Percentiles rank a stretch among this genome's conserved stretches.
Conservation (phyloP, 768 basidiomycete genomes). For the Melanogaster broomeanus region DNA sequence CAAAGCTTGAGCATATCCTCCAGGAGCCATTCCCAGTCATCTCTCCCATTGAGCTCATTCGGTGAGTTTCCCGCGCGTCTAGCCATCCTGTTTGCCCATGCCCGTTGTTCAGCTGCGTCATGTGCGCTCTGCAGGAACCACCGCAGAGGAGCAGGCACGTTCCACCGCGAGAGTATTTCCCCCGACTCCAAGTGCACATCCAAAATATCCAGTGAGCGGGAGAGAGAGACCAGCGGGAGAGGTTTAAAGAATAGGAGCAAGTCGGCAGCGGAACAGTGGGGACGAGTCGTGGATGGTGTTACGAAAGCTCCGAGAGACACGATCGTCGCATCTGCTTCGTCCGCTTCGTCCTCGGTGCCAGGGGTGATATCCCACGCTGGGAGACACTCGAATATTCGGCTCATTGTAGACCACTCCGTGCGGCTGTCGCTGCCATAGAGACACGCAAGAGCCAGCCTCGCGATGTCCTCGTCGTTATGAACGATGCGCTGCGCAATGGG, state of each 20-base stretch:
- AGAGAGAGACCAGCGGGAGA: constrained; percentile 71
- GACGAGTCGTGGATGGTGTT: constrained; percentile 64
- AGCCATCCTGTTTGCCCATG: constrained; percentile 87
- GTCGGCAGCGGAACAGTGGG: constrained; percentile 62
- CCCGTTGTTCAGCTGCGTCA: constrained; percentile 68
- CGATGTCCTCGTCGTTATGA: constrained; percentile 80
- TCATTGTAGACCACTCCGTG: constrained; percentile 83
- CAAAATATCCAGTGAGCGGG: constrained; percentile 83
- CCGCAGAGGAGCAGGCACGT: constrained; percentile 75
- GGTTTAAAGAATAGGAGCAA: constrained; percentile 83
- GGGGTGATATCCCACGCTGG: constrained; percentile 79
- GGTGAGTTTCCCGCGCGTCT: constrained; percentile 59
- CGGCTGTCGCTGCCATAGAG: constrained; percentile 80
- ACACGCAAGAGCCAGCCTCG: constrained; percentile 81
- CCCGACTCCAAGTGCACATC: constrained; percentile 95
- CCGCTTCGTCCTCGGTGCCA: constrained; percentile 63
- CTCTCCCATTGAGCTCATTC: constrained; percentile 55
- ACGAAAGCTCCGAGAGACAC: constrained; percentile 80
- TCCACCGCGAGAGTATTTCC: constrained; percentile 90
- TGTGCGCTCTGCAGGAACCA: constrained; percentile 86
- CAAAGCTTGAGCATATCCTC: constrained; percentile 89
- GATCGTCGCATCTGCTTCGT: constrained; percentile 81
- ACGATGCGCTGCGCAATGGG: constrained; percentile 71
- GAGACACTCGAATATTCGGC: constrained; percentile 91
- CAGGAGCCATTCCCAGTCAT: constrained; percentile 86